Evolutionary conservation across 1,139 yeast species (phyloP), one percentile per base, ranked within the genome.

Genomic region (Yamadazyma conglobata): DNA sequence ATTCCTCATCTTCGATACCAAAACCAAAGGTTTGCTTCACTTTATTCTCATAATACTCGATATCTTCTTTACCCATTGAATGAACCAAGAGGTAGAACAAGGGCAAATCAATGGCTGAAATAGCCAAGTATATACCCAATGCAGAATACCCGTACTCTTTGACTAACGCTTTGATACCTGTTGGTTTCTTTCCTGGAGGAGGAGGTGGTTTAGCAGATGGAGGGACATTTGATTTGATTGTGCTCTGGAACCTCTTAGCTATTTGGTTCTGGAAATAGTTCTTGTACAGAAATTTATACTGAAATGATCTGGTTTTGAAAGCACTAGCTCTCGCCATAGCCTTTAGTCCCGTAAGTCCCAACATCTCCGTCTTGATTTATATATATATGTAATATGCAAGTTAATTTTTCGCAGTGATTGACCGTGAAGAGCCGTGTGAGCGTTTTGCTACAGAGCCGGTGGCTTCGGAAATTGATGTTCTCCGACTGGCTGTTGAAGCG

Each of bases 121-220:
- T 55, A 0, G 73, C 81, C 22, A 87, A 50, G 51, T 91, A 91
- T 0, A 91, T 88, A 10, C 87, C 96, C 13, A 91, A 60, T 0
- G 96, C 97, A 6, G 94, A 77, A 63, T 81, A 86, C 1, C 99
- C 99, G 54, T 91, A 91, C 52, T 84, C 83, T 49, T 83, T 80
- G 55, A 86, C 73, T 41, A 91, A 64, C 5, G 76, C 82, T 54
- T 77, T 84, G 33, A 87, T 60, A 5, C 83, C 81, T 2, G 63
- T 57, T 10, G 68, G 54, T 31, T 66, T 66, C 35, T 59, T 47
- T 2, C 23, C 26, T 5, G 44, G 32, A 13, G 39, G 29, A 10
- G 42, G 35, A 7, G 53, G 41, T 22, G 48, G 35, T n/a, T n/a
- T n/a, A n/a, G n/a, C n/a, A n/a, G n/a, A n/a, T 10, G 44, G 37